Evolutionary conservation across 2,329 filamentous ascomycete genomes (phyloP).

Genomic region (Arthrobotrys megalospora): DNA sequence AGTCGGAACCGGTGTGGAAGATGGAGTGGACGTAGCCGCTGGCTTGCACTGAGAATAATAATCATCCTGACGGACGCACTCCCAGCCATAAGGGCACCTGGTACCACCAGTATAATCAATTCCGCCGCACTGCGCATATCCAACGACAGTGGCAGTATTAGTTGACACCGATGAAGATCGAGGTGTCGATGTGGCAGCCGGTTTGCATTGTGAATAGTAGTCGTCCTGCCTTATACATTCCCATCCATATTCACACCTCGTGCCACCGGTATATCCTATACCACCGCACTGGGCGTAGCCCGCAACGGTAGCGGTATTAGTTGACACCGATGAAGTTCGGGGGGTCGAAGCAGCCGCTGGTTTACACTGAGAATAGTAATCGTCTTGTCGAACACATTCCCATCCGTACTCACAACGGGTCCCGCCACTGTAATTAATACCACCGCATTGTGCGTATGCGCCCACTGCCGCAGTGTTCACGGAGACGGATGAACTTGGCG

Average conservation of each 20-base stretch:
- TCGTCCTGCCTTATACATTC: slow-evolving; percentile 17
- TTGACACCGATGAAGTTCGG: slow-evolving; percentile 43
- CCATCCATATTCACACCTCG: slow-evolving; percentile 18
- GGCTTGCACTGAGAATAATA: slow-evolving; percentile 42
- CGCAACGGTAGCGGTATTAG: not conserved
- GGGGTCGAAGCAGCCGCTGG: slow-evolving; percentile 16
- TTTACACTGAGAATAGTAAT: slow-evolving; percentile 60
- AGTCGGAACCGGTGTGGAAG: slow-evolving; percentile 17
- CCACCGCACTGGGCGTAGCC: slow-evolving; percentile 44
- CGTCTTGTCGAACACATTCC: slow-evolving; percentile 34
- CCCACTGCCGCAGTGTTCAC: slow-evolving; percentile 4
- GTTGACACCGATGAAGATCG: slow-evolving; percentile 3
- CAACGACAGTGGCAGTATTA: not conserved
- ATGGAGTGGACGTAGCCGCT: not conserved
- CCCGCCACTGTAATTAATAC: slow-evolving; percentile 19
- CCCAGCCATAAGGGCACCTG: slow-evolving; percentile 12
- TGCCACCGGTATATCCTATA: slow-evolving; percentile 10
- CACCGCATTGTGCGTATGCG: slow-evolving; percentile 36
- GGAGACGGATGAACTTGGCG: not conserved
- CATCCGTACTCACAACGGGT: slow-evolving; percentile 43
- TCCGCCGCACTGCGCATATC: slow-evolving; percentile 37
- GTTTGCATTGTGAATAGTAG: slow-evolving; percentile 47
- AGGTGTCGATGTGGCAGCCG: not conserved
- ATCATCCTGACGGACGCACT: slow-evolving; percentile 12
- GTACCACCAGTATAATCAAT: slow-evolving; percentile 19